Evolutionary conservation across 1,284 basidiomycete species (phyloP), one percentile per base, ranked within the genome.

Genomic region (Microstroma glucosiphilum): DNA sequence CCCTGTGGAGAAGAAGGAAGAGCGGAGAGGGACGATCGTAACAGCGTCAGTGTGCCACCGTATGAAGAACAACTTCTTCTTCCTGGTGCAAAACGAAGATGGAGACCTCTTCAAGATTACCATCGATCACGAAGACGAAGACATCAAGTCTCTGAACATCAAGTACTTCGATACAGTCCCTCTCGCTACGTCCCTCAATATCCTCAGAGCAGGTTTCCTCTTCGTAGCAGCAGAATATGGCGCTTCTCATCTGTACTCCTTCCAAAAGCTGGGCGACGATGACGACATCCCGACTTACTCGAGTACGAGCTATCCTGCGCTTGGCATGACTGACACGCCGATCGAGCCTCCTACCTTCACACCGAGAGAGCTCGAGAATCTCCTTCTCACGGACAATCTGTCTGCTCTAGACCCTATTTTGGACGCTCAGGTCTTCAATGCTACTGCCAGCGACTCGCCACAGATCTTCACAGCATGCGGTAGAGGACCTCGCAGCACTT

Each of bases 101-200:
- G 77, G 77, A 40, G 77, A 79, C 58, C 60, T 79, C 55, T 79
- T 78, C 72, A 78, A 78, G 66, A 64, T 79, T 40, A 76, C 77
- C 3, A 72, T 79, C 57, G 77, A 79, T 48, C 77, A 79, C 51
- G 70, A 77, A n/a, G 76, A 72, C 23, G 77, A 78, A 48, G 73
- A 76, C 49, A 68, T 79, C 46, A 60, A 63, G 23, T 63, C 66
- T 12, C 62, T 79, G 42, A 71, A 71, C 58, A 78, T 79, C 68
- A 77, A 78, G 62, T 79, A 79, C 64, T 79, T 79, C 56, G 77
- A 78, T 55, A 79, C 77, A 0, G 76, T 78, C 17, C 76, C 77
- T 0, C 66, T 77, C n/a, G 76, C 76, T 6, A 62, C 69, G 1
- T 66, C 65, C 4, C 66, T 79, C 6, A 65, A 59, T 55, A 79